A percentile compares a stretch with the other conserved stretches of the same genome.
phyloP scores from a whole-genome alignment of 2,329 filamentous ascomycete genomes.

The Zasmidium cellare region DNA sequence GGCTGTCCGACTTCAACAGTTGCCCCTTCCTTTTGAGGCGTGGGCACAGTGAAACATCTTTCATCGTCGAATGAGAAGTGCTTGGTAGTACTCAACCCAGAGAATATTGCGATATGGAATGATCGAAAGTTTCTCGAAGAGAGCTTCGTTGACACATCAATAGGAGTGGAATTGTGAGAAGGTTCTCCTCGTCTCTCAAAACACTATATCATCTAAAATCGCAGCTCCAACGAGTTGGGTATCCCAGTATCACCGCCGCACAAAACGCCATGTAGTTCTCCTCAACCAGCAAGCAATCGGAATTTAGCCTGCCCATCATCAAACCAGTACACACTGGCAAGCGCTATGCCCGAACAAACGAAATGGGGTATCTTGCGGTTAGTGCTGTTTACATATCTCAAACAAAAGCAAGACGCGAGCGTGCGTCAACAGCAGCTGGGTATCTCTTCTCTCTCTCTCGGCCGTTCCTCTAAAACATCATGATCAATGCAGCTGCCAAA shows the following conservation, averaged over 20 bases:
- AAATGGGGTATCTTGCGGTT: slow-evolving; percentile 1
- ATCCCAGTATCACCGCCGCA: neutral
- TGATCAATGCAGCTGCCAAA: neutral
- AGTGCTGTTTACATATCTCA: neutral
- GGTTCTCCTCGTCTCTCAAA: neutral
- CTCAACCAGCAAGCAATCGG: neutral
- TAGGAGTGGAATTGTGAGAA: neutral
- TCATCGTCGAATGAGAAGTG: no score
- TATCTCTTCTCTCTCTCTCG: neutral
- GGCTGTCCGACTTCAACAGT: neutral
- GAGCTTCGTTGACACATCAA: neutral
- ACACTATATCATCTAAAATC: neutral
- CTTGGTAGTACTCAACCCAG: no score
- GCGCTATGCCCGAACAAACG: neutral
- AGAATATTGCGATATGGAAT: no score
- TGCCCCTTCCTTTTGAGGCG: neutral
- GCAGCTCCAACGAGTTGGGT: neutral
- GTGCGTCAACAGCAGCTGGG: neutral
- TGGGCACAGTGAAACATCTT: no score
- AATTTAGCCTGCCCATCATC: neutral
- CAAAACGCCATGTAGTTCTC: neutral
- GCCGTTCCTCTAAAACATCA: neutral
- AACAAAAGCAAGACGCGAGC: neutral
- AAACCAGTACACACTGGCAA: neutral
- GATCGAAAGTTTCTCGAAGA: no score